Base-by-base conservation (phyloP, 495 filamentous ascomycete species). In the Pyrenula massariospora region DNA sequence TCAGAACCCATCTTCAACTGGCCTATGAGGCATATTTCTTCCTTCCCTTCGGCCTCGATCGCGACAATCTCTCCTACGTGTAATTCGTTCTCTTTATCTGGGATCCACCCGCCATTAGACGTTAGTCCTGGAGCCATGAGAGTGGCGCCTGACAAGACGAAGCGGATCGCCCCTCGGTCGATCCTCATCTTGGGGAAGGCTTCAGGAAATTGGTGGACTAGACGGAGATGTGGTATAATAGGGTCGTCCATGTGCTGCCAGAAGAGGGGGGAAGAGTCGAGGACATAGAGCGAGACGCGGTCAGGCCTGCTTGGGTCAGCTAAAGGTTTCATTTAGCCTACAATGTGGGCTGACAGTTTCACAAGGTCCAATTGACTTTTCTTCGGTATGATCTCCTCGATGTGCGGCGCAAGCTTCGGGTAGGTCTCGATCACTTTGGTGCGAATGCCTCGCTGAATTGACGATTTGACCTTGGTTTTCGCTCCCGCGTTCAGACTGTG, bases 391-490 rank as follows among this genome's bases (percentile, higher is more conserved):
- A 98, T 85, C 65, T 94, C 89, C 66, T 98, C 93, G 71, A 96
- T 95, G 70, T 88, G 78, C 0, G 89, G 89, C 57, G 83, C 84
- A 54, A 96, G 87, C 15, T 87, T 77, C 1, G 93, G 93, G 72
- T 91, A 96, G 50, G 89, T 85, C 36, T 89, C 80, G 59, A 89
- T 70, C 62, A 96, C 75, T 62, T 87, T 88, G 57, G 84, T 77
- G 62, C 93, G 87, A 58, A 98, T 80, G 59, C 76, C 82, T 59
- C 93, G 88, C 73, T 95, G 90, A 48, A 87, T 89, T 19, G 91
- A 96, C 62, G 92, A 95, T 73, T 97, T 98, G 70, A 98, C 89
- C 79, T 97, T 98, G 59, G 89, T 87, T 70, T 92, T 93, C 55
- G 87, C 83, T 55, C 85, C 84, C 10, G 84, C 71, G 63, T 83